Conservation (phyloP, 176 grass and related monocot genomes). For the Rhynchospora tenuis region DNA sequence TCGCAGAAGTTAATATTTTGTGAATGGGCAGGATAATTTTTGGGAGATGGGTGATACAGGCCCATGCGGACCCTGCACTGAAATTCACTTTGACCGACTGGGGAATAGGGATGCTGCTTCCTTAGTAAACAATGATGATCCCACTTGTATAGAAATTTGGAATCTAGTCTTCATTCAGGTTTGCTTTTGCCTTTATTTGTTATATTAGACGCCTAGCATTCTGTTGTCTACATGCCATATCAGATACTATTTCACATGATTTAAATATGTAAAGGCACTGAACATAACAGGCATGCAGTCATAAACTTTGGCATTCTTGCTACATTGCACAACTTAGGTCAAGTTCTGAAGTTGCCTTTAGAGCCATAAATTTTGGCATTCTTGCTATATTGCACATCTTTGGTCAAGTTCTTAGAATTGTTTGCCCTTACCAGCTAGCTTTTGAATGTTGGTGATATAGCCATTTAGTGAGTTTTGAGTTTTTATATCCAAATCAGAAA, state of each 20-base stretch:
- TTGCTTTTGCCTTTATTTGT: slow-evolving; percentile 1
- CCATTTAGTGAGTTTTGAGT: background rate
- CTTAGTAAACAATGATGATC: slow-evolving; percentile 85
- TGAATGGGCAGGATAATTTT: slow-evolving; percentile 65
- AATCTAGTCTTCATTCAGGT: slow-evolving; percentile 99
- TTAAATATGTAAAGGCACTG: background rate
- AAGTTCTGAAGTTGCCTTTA: background rate
- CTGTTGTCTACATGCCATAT: background rate
- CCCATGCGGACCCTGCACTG: slow-evolving; percentile 88
- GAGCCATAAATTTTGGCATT: no score
- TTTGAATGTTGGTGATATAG: background rate
- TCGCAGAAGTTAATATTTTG: background rate
- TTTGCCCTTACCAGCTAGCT: background rate
- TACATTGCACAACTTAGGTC: background rate
- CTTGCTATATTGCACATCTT: background rate
- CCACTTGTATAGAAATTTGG: slow-evolving; percentile 96
- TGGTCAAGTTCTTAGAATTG: background rate
- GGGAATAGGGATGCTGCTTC: slow-evolving; percentile 71
- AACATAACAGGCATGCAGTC: background rate
- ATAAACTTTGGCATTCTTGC: background rate
- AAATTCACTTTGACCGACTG: slow-evolving; percentile 93
- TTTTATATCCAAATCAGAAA: background rate
- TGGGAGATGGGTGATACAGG: slow-evolving; percentile 98
- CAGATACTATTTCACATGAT: background rate
- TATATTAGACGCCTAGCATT: background rate